These are phyloP conservation scores for Thielaviopsis punctulata DNA, from an alignment of 2,329 filamentous ascomycete species.

Conservation along the genomic window DNA sequence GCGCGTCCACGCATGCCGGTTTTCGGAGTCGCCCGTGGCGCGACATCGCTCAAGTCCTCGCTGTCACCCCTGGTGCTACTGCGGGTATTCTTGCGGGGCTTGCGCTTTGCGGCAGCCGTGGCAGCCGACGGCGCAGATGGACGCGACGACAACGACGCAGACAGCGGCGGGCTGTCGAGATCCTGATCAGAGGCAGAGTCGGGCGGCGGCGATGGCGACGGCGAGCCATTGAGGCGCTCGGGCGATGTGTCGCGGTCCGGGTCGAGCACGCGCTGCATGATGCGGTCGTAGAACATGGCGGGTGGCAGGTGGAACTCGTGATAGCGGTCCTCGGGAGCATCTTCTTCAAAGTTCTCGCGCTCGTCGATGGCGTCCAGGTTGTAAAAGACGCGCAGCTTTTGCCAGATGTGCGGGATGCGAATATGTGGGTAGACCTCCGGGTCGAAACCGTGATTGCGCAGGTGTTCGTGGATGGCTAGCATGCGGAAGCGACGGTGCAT, in stretches of 20 bases:
- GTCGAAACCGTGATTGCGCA: constrained; percentile 66
- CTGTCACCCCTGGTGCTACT: constrained; percentile 35
- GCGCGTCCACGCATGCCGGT: neutral
- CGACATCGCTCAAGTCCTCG: constrained; percentile 27
- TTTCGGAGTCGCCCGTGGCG: constrained; percentile 21
- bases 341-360: constrained; percentile 51
- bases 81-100: constrained; percentile 7
- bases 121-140: neutral
- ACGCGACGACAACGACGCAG: constrained; percentile 14
- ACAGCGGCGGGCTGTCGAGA: neutral
- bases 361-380: constrained; percentile 77
- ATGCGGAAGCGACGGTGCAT: constrained; percentile 92
- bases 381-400: constrained; percentile 68
- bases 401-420: constrained; percentile 80
- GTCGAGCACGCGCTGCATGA: constrained; percentile 21
- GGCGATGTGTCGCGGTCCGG: constrained; percentile 5
- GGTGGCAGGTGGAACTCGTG: constrained; percentile 47
- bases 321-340: constrained; percentile 41
- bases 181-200: constrained; percentile 13
- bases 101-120: neutral
- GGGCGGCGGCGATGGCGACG: constrained; percentile 16
- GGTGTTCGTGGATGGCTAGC: constrained; percentile 64
- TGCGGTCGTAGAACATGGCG: constrained; percentile 24
- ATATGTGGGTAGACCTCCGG: constrained; percentile 58
- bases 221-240: constrained; percentile 1